Conservation (phyloP, 2,329 filamentous ascomycete species). For the Ramularia collo-cygni region DNA sequence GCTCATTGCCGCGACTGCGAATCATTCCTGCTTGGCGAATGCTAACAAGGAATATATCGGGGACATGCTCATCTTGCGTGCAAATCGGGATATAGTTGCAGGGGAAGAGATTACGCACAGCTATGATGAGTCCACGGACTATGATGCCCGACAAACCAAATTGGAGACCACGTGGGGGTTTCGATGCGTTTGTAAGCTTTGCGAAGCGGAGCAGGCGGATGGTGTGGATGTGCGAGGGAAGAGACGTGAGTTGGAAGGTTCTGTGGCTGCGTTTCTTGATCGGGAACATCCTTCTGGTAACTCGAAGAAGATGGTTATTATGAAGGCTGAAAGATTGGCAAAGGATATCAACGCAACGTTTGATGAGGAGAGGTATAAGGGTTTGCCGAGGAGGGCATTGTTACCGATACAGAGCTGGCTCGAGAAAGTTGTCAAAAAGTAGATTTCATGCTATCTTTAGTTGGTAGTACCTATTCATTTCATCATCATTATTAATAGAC, state of each 20-base stretch:
- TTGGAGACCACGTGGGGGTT: slow-evolving; percentile 18
- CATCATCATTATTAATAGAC: slow-evolving; percentile 31
- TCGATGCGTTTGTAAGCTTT: slow-evolving; percentile 13
- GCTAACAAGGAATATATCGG: slow-evolving; percentile 46
- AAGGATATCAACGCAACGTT: slow-evolving; percentile 13
- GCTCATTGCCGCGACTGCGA: slow-evolving; percentile 44
- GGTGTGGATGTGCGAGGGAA: slow-evolving; percentile 10
- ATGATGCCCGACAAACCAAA: slow-evolving; percentile 6
- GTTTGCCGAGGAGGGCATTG: slow-evolving; percentile 10
- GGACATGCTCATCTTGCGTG: slow-evolving; percentile 48
- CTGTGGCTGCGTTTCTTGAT: slow-evolving; percentile 10
- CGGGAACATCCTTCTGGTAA: slow-evolving; percentile 3
- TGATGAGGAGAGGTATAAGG: slow-evolving; percentile 13
- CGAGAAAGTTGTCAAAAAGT: slow-evolving; percentile 7
- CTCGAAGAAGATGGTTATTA: slow-evolving; percentile 10
- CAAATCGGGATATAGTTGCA: slow-evolving; percentile 36
- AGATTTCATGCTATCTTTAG: too few relatives aligned
- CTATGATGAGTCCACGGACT: slow-evolving; percentile 22
- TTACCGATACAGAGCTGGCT: slow-evolving; percentile 10
- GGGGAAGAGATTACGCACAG: slow-evolving; percentile 39
- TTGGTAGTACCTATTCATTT: too few relatives aligned
- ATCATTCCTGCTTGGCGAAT: slow-evolving; percentile 48
- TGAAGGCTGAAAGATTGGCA: slow-evolving; percentile 10
- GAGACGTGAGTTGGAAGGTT: slow-evolving; percentile 9
- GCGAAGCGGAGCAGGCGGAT: slow-evolving; percentile 15